Conservation (phyloP, 164 flowering plant genomes). For the Cinnamomum micranthum region DNA sequence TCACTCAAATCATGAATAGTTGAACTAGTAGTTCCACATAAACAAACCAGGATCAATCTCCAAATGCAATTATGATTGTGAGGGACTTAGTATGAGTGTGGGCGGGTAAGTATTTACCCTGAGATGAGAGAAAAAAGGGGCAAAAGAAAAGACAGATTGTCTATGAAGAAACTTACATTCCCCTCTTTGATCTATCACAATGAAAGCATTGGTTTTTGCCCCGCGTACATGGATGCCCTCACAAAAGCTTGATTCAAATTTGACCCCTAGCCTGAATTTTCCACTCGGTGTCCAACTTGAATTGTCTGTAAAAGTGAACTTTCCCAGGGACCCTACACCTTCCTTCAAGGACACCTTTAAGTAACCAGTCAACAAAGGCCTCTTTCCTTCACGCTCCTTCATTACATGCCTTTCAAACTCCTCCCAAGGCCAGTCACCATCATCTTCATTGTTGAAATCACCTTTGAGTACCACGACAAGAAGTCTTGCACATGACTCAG, state of each 20-base stretch:
- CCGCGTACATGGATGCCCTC: constrained; percentile 81
- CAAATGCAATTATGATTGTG: no score
- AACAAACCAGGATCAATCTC: no score
- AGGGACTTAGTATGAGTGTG: background rate
- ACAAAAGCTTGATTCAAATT: constrained; percentile 65
- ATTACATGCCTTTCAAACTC: constrained; percentile 90
- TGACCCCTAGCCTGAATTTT: constrained; percentile 85
- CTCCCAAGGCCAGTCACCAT: constrained; percentile 70
- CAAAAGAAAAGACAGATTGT: background rate
- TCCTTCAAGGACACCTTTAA: constrained; percentile 72
- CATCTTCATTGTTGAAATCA: constrained; percentile 87
- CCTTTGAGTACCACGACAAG: constrained; percentile 94
- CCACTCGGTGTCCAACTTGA: constrained; percentile 97
- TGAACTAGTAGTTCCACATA: no score
- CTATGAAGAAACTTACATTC: constrained; percentile 57
- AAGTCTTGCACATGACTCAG: constrained; percentile 70
- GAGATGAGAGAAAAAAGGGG: background rate
- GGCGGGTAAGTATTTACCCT: background rate
- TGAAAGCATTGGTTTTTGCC: constrained; percentile 92
- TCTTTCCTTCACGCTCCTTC: constrained; percentile 93
- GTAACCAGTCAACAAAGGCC: constrained; percentile 89
- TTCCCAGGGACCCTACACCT: constrained; percentile 90
- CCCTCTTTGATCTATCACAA: constrained; percentile 96
- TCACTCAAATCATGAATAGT: no score
- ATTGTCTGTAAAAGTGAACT: constrained; percentile 87